Evolutionary conservation across 2,329 filamentous ascomycete genomes (phyloP).

Genomic region (Magnaporthales sp.): DNA sequence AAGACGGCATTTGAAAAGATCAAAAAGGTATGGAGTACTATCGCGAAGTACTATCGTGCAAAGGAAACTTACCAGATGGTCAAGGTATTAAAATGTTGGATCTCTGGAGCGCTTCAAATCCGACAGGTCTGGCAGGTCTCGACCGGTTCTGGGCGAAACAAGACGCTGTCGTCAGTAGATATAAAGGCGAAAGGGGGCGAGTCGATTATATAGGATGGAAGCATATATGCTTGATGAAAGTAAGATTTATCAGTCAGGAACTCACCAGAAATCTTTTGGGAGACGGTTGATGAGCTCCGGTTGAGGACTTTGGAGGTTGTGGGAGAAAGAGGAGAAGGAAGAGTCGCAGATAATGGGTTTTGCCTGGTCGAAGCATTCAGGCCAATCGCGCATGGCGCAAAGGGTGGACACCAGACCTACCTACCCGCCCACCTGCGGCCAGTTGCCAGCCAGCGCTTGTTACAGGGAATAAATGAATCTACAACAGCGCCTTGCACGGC

Average conservation of each 20-base stretch:
- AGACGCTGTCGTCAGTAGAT: slow-evolving; percentile 1
- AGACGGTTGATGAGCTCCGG: slow-evolving; percentile 18
- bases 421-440: slow-evolving; percentile 1
- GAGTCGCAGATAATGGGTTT: slow-evolving; percentile 14
- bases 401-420: slow-evolving; percentile 2
- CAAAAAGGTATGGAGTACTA: slow-evolving; percentile 15
- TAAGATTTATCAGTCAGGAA: slow-evolving; percentile 10
- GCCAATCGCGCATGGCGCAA: slow-evolving; percentile 13
- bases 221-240: slow-evolving; percentile 4
- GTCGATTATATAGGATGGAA: background rate
- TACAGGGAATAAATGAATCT: slow-evolving; percentile 1
- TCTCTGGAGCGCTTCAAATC: slow-evolving; percentile 16
- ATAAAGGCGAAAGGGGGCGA: slow-evolving; percentile 6
- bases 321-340: slow-evolving; percentile 20
- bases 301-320: slow-evolving; percentile 18
- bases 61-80: slow-evolving; percentile 26
- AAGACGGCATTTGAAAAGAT: background rate
- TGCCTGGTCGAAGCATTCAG: slow-evolving; percentile 11
- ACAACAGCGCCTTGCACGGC: slow-evolving; percentile 1
- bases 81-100: slow-evolving; percentile 23
- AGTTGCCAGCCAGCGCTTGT: slow-evolving; percentile 2
- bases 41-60: slow-evolving; percentile 24
- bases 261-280: slow-evolving; percentile 16
- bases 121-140: slow-evolving; percentile 4
- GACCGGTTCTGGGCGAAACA: slow-evolving; percentile 6